Percentiles rank a stretch among this genome's conserved stretches.
Evolutionary conservation across 2,329 filamentous ascomycete genomes (phyloP).

Genomic region (Penicillium thymicola): DNA sequence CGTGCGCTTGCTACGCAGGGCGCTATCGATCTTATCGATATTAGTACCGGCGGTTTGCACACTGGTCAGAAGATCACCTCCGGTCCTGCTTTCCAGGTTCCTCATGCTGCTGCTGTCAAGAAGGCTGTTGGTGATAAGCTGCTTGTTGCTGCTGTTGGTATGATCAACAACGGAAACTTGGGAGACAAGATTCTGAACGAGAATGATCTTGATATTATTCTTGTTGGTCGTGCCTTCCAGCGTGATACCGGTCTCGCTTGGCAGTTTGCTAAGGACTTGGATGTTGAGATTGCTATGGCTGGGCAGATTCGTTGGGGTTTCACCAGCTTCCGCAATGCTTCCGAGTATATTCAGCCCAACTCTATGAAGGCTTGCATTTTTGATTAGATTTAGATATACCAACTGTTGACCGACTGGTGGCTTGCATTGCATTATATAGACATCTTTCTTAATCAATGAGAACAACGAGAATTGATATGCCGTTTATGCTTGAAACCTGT

Average conservation of each 20-base stretch:
- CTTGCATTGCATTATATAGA: constrained; percentile 4
- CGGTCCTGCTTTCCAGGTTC: constrained; percentile 68
- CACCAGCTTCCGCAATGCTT: constrained; percentile 27
- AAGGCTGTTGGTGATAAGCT: constrained; percentile 69
- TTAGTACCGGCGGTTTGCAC: constrained; percentile 72
- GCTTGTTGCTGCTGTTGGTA: constrained; percentile 70
- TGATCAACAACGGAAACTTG: constrained; percentile 66
- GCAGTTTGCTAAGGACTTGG: constrained; percentile 30
- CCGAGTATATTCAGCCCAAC: constrained; percentile 26
- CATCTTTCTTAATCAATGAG: neutral
- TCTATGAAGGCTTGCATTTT: constrained; percentile 28
- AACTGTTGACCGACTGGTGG: neutral
- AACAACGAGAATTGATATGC: neutral
- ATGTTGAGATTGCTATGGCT: constrained; percentile 31
- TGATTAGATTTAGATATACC: constrained; percentile 18
- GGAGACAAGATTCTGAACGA: constrained; percentile 60
- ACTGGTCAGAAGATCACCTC: constrained; percentile 41
- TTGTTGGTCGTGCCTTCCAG: constrained; percentile 43
- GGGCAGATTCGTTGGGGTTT: constrained; percentile 34
- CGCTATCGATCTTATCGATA: constrained; percentile 73
- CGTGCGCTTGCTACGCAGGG: constrained; percentile 66
- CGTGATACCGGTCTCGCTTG: constrained; percentile 26
- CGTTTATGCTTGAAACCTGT: neutral
- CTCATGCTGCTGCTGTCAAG: constrained; percentile 69
- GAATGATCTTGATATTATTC: constrained; percentile 61